phyloP scores from a whole-genome alignment of 306 rosid species.

The Cucumis sativus region DNA sequence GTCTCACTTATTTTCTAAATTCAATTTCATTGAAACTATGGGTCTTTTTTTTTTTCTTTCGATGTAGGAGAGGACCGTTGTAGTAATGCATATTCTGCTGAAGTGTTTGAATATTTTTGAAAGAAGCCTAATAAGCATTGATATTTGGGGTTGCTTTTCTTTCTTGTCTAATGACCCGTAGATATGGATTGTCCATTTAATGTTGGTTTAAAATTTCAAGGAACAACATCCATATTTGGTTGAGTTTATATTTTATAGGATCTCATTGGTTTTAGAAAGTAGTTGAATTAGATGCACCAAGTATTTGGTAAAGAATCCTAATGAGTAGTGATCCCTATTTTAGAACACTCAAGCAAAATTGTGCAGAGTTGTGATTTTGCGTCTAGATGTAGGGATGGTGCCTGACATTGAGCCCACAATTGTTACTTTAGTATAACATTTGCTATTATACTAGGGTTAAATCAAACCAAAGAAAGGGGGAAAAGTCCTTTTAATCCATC shows the following conservation, averaged over 20 bases:
- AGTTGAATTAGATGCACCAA: not conserved
- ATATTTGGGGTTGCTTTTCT: not conserved
- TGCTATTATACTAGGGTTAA: not conserved
- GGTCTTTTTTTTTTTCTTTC: not conserved
- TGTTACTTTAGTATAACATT: not conserved
- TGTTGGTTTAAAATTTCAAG: not conserved
- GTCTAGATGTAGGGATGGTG: not conserved
- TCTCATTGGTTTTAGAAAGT: not conserved
- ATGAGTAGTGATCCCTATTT: not conserved
- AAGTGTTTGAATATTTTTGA: not conserved
- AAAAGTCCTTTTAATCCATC: not conserved
- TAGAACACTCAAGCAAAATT: not conserved
- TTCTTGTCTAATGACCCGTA: not conserved
- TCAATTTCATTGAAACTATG: not conserved
- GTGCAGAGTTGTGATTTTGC: not conserved
- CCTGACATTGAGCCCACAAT: not conserved
- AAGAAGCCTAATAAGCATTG: not conserved
- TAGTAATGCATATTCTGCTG: not conserved
- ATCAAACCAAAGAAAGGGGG: not conserved
- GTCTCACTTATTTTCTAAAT: not conserved
- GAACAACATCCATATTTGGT: not conserved
- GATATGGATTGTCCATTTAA: not conserved
- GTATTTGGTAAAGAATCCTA: not conserved
- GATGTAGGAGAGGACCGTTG: not conserved
- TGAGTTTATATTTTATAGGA: not conserved